These are phyloP conservation scores for Beauveria australis DNA, from an alignment of 2,329 filamentous ascomycete genomes.

Conservation along the genomic window DNA sequence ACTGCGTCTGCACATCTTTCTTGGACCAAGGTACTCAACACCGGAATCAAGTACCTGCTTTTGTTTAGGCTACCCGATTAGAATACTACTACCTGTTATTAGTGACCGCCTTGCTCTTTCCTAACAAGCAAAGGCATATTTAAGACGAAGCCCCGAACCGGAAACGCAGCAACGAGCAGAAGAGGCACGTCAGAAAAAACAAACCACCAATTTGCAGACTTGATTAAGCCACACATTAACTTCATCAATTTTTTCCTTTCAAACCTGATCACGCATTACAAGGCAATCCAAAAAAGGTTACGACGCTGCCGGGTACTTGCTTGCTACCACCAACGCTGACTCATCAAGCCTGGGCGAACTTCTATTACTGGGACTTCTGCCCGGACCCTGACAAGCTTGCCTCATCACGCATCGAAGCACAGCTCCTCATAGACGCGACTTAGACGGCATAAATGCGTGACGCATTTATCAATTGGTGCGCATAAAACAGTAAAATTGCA, in stretches of 20 bases:
- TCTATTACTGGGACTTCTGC: not conserved
- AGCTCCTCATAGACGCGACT: slow-evolving; percentile 4
- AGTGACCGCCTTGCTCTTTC: no score
- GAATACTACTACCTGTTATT: no score
- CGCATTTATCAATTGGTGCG: not conserved
- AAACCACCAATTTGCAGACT: no score
- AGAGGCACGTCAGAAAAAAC: no score
- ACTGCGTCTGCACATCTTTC: no score
- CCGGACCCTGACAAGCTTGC: not conserved
- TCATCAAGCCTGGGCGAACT: slow-evolving; percentile 1
- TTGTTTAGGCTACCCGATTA: no score
- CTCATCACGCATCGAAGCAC: not conserved
- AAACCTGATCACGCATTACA: not conserved
- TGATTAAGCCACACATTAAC: no score
- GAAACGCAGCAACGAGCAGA: no score
- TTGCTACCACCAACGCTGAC: slow-evolving; percentile 8
- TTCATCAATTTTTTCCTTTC: not conserved
- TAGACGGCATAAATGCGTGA: not conserved
- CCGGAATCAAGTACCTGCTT: no score
- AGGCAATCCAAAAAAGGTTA: not conserved
- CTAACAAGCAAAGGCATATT: no score
- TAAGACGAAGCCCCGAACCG: no score
- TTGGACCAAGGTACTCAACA: no score
- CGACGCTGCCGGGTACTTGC: not conserved
- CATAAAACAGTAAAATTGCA: not conserved